Percentiles rank a stretch among this genome's conserved stretches.
Conservation (phyloP, 768 basidiomycete genomes). For the Coprinopsis cinerea region DNA sequence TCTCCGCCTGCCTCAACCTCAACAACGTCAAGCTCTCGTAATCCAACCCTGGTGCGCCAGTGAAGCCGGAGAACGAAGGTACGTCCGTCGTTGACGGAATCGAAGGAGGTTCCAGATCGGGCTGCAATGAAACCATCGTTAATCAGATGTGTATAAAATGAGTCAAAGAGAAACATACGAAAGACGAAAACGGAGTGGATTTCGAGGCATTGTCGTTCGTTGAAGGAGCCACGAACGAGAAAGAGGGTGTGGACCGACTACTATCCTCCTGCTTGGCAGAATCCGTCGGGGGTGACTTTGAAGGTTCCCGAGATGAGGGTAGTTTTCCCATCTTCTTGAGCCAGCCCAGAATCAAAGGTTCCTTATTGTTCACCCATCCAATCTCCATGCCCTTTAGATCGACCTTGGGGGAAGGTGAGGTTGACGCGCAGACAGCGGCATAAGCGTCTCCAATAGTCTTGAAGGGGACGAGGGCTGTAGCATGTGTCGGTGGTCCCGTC, state of each 20-base stretch:
- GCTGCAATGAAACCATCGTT: neutral
- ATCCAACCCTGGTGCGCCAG: conserved; percentile 43
- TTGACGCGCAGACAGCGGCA: conserved; percentile 55
- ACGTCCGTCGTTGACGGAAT: conserved; percentile 16
- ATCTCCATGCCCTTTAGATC: conserved; percentile 62
- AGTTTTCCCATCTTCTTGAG: conserved; percentile 67
- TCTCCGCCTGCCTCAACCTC: conserved; percentile 76
- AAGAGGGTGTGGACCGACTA: conserved; percentile 5
- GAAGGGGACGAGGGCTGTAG: conserved; percentile 71
- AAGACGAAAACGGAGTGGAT: conserved; percentile 50
- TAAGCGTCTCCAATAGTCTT: conserved; percentile 72
- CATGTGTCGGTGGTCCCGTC: conserved; percentile 56
- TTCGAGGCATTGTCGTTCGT: conserved; percentile 26
- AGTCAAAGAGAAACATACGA: conserved; percentile 53
- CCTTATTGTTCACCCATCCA: conserved; percentile 67
- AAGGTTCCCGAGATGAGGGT: conserved; percentile 22
- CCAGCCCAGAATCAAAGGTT: conserved; percentile 70
- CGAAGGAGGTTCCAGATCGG: conserved; percentile 13
- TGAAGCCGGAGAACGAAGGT: conserved; percentile 6
- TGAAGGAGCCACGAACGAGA: conserved; percentile 15
- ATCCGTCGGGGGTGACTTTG: neutral
- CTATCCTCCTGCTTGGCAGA: neutral
- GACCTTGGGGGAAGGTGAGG: conserved; percentile 28
- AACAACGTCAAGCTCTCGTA: conserved; percentile 78
- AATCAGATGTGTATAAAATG: neutral